Percentiles rank a stretch among this genome's conserved stretches.
Evolutionary conservation across 1,139 yeast species (phyloP).

Genomic region (Protomyces inouyei): DNA sequence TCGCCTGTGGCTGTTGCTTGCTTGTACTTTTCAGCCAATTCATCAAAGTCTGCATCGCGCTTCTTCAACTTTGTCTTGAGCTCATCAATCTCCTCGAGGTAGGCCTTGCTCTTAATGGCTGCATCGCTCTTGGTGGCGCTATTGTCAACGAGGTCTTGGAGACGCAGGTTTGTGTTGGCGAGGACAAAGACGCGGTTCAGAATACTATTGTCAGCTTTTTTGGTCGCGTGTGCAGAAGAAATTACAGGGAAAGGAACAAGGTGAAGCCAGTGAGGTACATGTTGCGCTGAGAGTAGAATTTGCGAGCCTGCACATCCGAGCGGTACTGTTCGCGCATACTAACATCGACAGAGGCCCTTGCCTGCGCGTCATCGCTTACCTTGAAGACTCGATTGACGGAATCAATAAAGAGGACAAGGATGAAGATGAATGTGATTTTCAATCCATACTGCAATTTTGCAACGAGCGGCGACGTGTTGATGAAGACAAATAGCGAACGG

Average conservation of each 20-base stretch:
- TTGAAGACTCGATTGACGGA: conserved; percentile 77
- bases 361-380: conserved; percentile 54
- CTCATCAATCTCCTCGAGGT: conserved; percentile 40
- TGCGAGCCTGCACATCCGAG: conserved; percentile 77
- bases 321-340: conserved; percentile 47
- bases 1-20: conserved; percentile 31
- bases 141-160: conserved; percentile 47
- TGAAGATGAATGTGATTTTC: conserved; percentile 69
- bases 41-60: conserved; percentile 50
- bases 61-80: conserved; percentile 55
- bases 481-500: conserved; percentile 57
- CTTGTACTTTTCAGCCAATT: conserved; percentile 62
- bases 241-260: conserved; percentile 65
- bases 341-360: conserved; percentile 29
- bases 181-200: conserved; percentile 80
- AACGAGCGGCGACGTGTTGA: conserved; percentile 65
- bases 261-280: conserved; percentile 96
- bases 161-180: conserved; percentile 68
- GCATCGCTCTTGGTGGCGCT: conserved; percentile 33
- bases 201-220: conserved; percentile 40
- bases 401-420: conserved; percentile 77
- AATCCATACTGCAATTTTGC: conserved; percentile 71
- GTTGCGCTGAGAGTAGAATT: conserved; percentile 94
- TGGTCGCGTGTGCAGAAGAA: not conserved
- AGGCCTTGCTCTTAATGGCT: conserved; percentile 38